Evolutionary conservation across 305 asterid genomes (phyloP).

Genomic region (Andrographis paniculata): DNA sequence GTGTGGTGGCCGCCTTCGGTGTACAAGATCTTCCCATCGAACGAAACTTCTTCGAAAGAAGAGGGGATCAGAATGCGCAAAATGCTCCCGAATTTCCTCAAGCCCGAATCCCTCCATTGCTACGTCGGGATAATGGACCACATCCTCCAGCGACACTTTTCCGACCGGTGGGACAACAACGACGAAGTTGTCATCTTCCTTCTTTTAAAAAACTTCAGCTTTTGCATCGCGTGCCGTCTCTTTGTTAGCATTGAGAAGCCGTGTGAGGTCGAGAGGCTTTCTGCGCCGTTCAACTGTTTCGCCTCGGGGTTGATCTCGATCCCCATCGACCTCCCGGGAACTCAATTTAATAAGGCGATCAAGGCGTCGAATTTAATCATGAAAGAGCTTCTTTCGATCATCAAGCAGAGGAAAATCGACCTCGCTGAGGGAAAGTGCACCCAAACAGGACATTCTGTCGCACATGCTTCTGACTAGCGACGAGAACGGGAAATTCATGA

Average conservation of each 20-base stretch:
- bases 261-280: constrained; percentile 21
- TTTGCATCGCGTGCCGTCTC: constrained; percentile 36
- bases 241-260: constrained; percentile 39
- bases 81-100: constrained; percentile 39
- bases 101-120: constrained; percentile 36
- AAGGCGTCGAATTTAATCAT: constrained; percentile 32
- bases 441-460: constrained; percentile 42
- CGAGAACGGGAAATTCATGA: constrained; percentile 32
- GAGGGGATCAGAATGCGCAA: constrained; percentile 37
- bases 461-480: constrained; percentile 36
- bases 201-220: constrained; percentile 30
- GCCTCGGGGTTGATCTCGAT: constrained; percentile 34
- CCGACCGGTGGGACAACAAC: constrained; percentile 31
- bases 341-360: constrained; percentile 32
- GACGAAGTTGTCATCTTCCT: constrained; percentile 22
- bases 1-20: constrained; percentile 39
- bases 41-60: constrained; percentile 25
- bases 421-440: constrained; percentile 28
- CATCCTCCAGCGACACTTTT: constrained; percentile 29
- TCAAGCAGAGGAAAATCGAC: constrained; percentile 28
- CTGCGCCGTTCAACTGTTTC: constrained; percentile 30
- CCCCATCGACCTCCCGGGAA: constrained; percentile 41
- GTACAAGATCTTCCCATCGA: constrained; percentile 30
- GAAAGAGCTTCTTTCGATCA: constrained; percentile 29
- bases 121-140: constrained; percentile 38